Base-by-base conservation (phyloP, 208 protist genomes). In the Trypanosomatidae sp. region DNA sequence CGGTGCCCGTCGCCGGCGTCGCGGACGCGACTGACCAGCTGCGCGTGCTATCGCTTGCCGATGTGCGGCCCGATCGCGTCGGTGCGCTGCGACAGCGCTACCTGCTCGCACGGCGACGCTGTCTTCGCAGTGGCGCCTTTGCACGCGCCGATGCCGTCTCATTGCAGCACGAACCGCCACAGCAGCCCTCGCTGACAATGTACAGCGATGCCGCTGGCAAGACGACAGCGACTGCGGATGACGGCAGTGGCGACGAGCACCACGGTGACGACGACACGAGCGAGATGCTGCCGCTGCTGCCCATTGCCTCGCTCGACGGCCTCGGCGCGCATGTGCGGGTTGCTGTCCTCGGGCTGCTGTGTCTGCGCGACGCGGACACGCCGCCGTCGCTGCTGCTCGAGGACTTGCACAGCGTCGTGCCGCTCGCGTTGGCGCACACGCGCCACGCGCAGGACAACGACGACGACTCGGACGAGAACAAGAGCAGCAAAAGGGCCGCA, bases 291-390 rank as follows among this genome's bases (percentile, higher is more conserved):
- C 66, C 74, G 4, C 56, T 93, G 33, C 53, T 93, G 43, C 63
- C 76, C 8, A 88, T 60, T 20, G 79, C 75, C 19, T 58, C 85
- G 6, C 58, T 93, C 32, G 80, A 93, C 32, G 85, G 85, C 13
- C 71, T 88, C 6, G 48, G 54, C n/a, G 43, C 71, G 8, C 44
- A 33, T 19, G 43, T 71, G 18, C 56, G 60, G 30, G 56, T 93
- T 21, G 67, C 75, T 19, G 76, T 93, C 4, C 65, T 93, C n/a
- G 85, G 85, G 33, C 64, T 93, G 21, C 41, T 93, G 30, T n/a
- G n/a, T n/a, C n/a, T n/a, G n/a, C n/a, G n/a, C n/a, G n/a, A n/a
- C n/a, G n/a, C n/a, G n/a, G n/a, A n/a, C n/a, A n/a, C n/a, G n/a
- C n/a, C n/a, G n/a, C n/a, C n/a, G n/a, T n/a, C n/a, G n/a, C n/a